A percentile compares a stretch with the other conserved stretches of the same genome.
Evolutionary conservation across 371 early-diverging fungal species (phyloP).

Genomic region (Syncephalastrum sp.): DNA sequence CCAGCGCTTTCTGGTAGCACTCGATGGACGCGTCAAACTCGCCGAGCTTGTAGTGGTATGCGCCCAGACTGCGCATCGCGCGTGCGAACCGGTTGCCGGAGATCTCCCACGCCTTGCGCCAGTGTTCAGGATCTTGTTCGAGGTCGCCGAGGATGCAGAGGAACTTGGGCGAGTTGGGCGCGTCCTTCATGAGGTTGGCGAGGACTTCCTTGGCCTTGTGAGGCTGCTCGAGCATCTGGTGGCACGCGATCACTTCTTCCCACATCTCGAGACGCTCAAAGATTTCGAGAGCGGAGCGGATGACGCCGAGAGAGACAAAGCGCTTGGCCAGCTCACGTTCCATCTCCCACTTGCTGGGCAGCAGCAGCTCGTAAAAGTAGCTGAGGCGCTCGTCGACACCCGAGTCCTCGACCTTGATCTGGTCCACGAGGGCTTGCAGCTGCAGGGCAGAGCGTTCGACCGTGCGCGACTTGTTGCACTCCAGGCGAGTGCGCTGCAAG

Average conservation of each 20-base stretch:
- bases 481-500: constrained; percentile 86
- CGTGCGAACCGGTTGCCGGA: constrained; percentile 80
- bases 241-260: constrained; percentile 89
- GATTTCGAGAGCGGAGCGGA: constrained; percentile 89
- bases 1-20: constrained; percentile 72
- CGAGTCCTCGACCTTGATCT: constrained; percentile 77
- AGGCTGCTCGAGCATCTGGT: constrained; percentile 78
- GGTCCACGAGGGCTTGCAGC: constrained; percentile 93
- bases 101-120: constrained; percentile 87
- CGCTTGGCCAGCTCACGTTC: constrained; percentile 89
- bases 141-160: constrained; percentile 91
- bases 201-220: constrained; percentile 81
- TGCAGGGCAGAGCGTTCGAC: constrained; percentile 91
- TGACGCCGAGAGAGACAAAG: constrained; percentile 81
- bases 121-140: constrained; percentile 72
- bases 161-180: constrained; percentile 79
- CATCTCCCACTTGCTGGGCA: constrained; percentile 94
- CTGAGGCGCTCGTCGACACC: constrained; percentile 76
- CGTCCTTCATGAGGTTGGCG: constrained; percentile 57
- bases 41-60: constrained; percentile 66
- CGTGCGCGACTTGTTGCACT: constrained; percentile 82
- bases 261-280: constrained; percentile 91
- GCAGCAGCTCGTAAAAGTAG: constrained; percentile 72
- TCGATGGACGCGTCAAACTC: constrained; percentile 58
- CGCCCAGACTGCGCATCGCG: constrained; percentile 92